These are phyloP conservation scores for Aquilaria agallochum DNA, from an alignment of 441 rosid genomes.

Conservation along the genomic window DNA sequence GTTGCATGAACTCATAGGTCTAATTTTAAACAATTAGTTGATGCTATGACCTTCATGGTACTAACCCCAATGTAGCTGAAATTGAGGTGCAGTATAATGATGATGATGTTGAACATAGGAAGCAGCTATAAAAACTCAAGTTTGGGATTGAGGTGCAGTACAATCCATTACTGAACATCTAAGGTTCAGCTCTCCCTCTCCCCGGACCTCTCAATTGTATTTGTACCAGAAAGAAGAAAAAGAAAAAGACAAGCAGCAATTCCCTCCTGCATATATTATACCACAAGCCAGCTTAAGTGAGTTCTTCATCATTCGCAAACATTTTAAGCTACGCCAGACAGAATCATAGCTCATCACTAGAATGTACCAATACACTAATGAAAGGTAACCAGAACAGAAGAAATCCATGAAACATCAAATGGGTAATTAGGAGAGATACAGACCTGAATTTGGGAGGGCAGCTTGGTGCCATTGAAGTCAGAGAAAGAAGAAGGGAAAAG, in stretches of 20 bases:
- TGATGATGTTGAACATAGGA: too few relatives aligned
- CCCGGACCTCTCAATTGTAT: too few relatives aligned
- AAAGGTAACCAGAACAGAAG: not conserved
- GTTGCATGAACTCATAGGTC: too few relatives aligned
- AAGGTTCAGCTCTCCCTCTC: too few relatives aligned
- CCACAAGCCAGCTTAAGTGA: not conserved
- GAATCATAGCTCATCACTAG: not conserved
- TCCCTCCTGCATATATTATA: not conserved
- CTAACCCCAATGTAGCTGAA: too few relatives aligned
- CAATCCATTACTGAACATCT: too few relatives aligned
- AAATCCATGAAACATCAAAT: not conserved
- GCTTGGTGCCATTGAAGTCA: slow-evolving; percentile 84
- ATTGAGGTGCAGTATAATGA: too few relatives aligned
- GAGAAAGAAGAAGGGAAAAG: slow-evolving; percentile 74
- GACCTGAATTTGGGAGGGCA: slow-evolving; percentile 66
- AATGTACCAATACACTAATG: not conserved
- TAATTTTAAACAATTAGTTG: too few relatives aligned
- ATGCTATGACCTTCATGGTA: too few relatives aligned
- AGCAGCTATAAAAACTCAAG: too few relatives aligned
- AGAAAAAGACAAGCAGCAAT: not conserved
- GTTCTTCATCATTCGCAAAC: not conserved
- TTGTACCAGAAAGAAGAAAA: too few relatives aligned
- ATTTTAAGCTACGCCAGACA: not conserved
- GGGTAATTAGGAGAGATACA: not conserved
- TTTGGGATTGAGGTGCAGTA: too few relatives aligned